Evolutionary conservation across 2,329 filamentous ascomycete genomes (phyloP), one percentile per base, ranked within the genome.

Genomic region (Cercospora berteroae): DNA sequence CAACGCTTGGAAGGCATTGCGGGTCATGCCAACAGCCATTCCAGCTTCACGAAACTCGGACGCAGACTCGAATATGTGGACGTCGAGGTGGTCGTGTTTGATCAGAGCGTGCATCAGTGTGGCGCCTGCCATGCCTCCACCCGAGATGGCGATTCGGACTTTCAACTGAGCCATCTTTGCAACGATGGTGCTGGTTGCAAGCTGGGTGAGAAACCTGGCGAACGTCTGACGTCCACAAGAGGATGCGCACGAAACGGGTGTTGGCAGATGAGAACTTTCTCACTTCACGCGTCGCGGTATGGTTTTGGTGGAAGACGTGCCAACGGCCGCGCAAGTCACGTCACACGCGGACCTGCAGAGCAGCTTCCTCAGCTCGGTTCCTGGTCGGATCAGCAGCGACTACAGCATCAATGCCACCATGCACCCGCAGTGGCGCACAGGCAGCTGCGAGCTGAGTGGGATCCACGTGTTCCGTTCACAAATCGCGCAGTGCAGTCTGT

Each of bases 51-150:
- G 63, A 18, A 68, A 68, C 56, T 50, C 55, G 13, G 63, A 5
- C 9, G 68, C 68, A 10, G 68, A 70, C 39, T 68, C 66, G 33
- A 70, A 70, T 33, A 70, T 70, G 44, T 70, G 66, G 5, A 36
- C 59, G 59, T 70, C 68, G 8, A 70, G 50, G 18, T 66, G 59
- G 12, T 44, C 9, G 50, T 70, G 42, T 36, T 64, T 56, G 6
- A 66, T 31, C 13, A 68, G 64, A 13, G 66, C 60, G 42, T 70
- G 64, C n/a, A 70, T 39, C n/a, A 68, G 18, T 5, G 67, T 57
- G 20, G 68, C 68, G 12, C 68, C 68, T 23, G 68, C 66, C 31
- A 68, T 59, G 12, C 68, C 68, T 7, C 68, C 68, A 18, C 66
- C 68, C 31, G 65, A 63, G n/a, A 70, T 68, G 18, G 67, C 67